phyloP scores from a whole-genome alignment of 305 asterid species.

The Lippia alba region DNA sequence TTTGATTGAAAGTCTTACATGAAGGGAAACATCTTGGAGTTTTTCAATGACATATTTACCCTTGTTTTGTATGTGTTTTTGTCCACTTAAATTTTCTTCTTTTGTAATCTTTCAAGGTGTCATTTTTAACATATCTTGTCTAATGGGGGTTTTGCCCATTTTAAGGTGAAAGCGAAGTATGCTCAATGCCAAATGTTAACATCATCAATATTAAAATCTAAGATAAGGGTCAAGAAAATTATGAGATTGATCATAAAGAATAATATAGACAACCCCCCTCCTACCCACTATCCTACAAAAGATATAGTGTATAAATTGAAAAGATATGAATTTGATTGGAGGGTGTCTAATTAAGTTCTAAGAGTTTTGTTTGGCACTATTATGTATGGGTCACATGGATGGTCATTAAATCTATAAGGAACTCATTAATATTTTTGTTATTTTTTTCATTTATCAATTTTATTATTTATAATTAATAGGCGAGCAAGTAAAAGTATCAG shows the following conservation, averaged over 20 bases:
- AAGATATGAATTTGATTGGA: conserved; percentile 19
- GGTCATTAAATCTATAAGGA: too few species aligned
- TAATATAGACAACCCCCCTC: neutral
- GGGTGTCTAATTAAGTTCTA: neutral
- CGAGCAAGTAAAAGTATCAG: too few species aligned
- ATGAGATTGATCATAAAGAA: conserved; percentile 2
- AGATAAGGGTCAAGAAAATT: conserved; percentile 17
- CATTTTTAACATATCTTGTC: conserved; percentile 30
- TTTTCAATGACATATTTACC: conserved; percentile 28
- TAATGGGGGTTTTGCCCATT: conserved; percentile 27
- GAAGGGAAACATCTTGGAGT: neutral
- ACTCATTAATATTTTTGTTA: too few species aligned
- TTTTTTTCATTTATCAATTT: too few species aligned
- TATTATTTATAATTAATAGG: too few species aligned
- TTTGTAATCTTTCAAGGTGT: conserved; percentile 26
- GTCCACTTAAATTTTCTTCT: neutral
- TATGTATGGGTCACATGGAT: conserved; percentile 7
- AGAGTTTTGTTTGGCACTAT: conserved; percentile 4
- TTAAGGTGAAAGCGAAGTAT: conserved; percentile 15
- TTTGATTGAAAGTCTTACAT: too few species aligned
- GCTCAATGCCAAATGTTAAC: neutral
- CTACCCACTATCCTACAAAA: conserved; percentile 4
- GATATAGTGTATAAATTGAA: conserved; percentile 7
- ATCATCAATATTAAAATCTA: conserved; percentile 24
- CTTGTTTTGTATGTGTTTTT: conserved; percentile 19